Evolutionary conservation across 139 green algal species (phyloP).

Genomic region (Trebouxia sp.): DNA sequence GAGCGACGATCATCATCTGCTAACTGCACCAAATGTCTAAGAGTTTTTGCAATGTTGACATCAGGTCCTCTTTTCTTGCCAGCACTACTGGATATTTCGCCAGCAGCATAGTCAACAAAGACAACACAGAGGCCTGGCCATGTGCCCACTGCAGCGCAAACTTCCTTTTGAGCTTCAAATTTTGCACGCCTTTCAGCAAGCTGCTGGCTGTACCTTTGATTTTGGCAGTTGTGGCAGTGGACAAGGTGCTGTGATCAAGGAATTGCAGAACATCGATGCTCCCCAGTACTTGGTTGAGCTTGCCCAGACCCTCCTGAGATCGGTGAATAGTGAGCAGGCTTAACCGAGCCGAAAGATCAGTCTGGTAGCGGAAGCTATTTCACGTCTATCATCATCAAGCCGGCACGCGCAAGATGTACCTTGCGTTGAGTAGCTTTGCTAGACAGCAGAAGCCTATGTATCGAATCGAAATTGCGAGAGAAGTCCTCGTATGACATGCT

Average conservation of each 20-base stretch:
- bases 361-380: no score
- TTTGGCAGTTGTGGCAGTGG: constrained; percentile 31
- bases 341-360: no score
- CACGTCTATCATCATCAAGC: no score
- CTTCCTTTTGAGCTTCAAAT: not conserved
- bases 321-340: no score
- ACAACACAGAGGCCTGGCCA: constrained; percentile 46
- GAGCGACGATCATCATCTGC: constrained; percentile 49
- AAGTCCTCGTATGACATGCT: not conserved
- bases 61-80: constrained; percentile 40
- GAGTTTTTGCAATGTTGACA: constrained; percentile 32
- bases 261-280: constrained; percentile 38
- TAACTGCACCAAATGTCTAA: constrained; percentile 38
- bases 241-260: constrained; percentile 49
- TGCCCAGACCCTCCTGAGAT: constrained; percentile 56
- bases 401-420: not conserved
- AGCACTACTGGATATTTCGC: constrained; percentile 19
- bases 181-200: no score
- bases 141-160: constrained; percentile 30
- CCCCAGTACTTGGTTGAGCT: constrained; percentile 45
- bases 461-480: not conserved
- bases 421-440: constrained; percentile 6
- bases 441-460: not conserved
- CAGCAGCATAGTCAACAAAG: constrained; percentile 9
- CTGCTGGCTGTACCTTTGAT: constrained; percentile 4